Percentiles rank a stretch among this genome's conserved stretches.
Conservation (phyloP, 1,284 basidiomycete genomes). For the Chalciporus piperatoides region DNA sequence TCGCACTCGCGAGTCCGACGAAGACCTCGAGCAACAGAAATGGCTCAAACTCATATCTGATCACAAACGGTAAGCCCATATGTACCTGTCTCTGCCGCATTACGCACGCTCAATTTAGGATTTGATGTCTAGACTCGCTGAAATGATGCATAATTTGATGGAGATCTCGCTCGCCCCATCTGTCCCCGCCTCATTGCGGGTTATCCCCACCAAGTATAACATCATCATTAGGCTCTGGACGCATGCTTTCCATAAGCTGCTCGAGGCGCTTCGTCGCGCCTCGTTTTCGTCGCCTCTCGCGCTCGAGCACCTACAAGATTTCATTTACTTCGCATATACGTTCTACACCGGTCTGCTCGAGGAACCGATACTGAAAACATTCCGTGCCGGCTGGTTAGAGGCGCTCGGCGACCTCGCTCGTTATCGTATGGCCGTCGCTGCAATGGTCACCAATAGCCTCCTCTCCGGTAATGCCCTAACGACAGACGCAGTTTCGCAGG, state of each 20-base stretch:
- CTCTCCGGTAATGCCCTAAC: slow-evolving; percentile 43
- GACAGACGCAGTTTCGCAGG: slow-evolving; percentile 43
- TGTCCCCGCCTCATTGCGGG: slow-evolving; percentile 82
- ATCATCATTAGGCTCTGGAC: slow-evolving; percentile 94
- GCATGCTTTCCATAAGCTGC: slow-evolving; percentile 83
- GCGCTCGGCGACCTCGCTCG: slow-evolving; percentile 94
- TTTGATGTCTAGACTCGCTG: slow-evolving; percentile 62
- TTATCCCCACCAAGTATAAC: slow-evolving; percentile 91
- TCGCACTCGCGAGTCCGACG: slow-evolving; percentile 36
- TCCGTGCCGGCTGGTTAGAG: slow-evolving; percentile 89
- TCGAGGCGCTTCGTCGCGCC: slow-evolving; percentile 85
- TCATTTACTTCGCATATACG: slow-evolving; percentile 92
- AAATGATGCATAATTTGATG: slow-evolving; percentile 85
- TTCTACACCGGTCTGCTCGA: slow-evolving; percentile 92
- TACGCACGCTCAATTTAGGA: slow-evolving; percentile 1
- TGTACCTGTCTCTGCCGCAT: slow-evolving; percentile 10
- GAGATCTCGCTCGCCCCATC: slow-evolving; percentile 82
- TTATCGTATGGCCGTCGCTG: slow-evolving; percentile 91
- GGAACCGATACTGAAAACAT: slow-evolving; percentile 66
- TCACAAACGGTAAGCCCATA: slow-evolving; percentile 60
- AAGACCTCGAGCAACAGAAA: slow-evolving; percentile 60
- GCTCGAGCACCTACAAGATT: slow-evolving; percentile 80
- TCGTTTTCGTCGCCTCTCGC: slow-evolving; percentile 62
- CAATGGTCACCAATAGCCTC: slow-evolving; percentile 51
- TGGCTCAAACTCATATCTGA: slow-evolving; percentile 63